Conservation (phyloP, 179 eudicot genomes). For the Nepenthes alata region DNA sequence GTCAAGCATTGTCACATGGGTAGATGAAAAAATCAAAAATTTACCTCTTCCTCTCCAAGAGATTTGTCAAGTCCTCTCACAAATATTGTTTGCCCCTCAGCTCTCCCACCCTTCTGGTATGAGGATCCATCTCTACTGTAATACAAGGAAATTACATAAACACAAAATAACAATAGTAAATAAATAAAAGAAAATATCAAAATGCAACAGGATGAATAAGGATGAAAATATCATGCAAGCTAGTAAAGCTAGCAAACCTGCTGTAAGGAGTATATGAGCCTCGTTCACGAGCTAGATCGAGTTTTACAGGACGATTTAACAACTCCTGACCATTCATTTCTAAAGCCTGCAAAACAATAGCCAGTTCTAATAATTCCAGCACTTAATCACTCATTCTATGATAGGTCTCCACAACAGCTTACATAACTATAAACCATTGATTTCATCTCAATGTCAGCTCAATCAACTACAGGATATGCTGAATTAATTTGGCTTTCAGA, state of each 20-base stretch:
- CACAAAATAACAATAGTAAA: background rate
- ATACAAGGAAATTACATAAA: background rate
- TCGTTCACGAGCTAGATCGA: conserved; percentile 65
- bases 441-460: no score
- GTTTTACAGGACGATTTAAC: conserved; percentile 41
- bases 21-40: background rate
- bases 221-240: background rate
- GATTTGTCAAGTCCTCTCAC: conserved; percentile 57
- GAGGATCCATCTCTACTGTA: conserved; percentile 29
- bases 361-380: background rate
- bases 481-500: no score
- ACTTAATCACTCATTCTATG: no score
- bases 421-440: no score
- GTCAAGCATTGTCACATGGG: background rate
- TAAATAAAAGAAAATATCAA: background rate
- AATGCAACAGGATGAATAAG: background rate
- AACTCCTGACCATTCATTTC: conserved; percentile 43
- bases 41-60: conserved; percentile 19
- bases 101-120: conserved; percentile 36
- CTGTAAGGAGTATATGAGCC: conserved; percentile 51
- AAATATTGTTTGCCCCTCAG: conserved; percentile 39
- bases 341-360: conserved; percentile 37
- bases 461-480: no score
- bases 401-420: no score
- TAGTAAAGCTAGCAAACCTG: conserved; percentile 22